These are phyloP conservation scores for Echinosophora koreensis DNA, from an alignment of 306 rosid genomes.

Conservation along the genomic window DNA sequence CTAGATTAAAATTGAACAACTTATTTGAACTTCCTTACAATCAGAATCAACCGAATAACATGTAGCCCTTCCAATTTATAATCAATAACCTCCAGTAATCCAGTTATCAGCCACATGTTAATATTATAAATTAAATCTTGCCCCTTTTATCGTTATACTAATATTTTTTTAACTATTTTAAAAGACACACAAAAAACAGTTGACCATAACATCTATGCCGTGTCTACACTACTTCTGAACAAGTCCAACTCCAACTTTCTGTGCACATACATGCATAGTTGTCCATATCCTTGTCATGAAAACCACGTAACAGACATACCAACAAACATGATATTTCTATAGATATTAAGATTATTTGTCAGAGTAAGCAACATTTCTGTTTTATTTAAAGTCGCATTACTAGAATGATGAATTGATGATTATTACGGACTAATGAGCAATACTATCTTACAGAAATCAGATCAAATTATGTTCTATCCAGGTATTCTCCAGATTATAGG, in stretches of 20 bases:
- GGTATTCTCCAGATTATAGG: constrained; percentile 25
- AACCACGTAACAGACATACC: constrained; percentile 1
- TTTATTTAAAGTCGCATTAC: constrained; percentile 8
- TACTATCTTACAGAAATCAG: constrained; percentile 29
- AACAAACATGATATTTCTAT: background rate
- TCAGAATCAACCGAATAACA: constrained; percentile 20
- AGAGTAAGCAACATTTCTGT: constrained; percentile 10
- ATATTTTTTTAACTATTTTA: background rate
- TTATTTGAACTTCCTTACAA: background rate
- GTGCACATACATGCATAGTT: background rate
- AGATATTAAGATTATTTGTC: constrained; percentile 13
- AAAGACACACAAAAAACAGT: background rate
- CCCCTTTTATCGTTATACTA: background rate
- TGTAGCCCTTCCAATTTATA: background rate
- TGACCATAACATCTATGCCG: constrained; percentile 11
- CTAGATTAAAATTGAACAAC: background rate
- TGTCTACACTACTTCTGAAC: background rate
- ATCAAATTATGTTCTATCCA: constrained; percentile 5
- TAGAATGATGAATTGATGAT: constrained; percentile 12
- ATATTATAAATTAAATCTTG: background rate
- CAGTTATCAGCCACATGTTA: background rate
- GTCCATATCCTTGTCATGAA: constrained; percentile 3
- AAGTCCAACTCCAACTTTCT: constrained; percentile 5
- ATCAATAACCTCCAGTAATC: background rate
- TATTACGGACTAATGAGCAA: background rate